Conservation (phyloP, 768 basidiomycete genomes). For the Hirschioporus abietinus region DNA sequence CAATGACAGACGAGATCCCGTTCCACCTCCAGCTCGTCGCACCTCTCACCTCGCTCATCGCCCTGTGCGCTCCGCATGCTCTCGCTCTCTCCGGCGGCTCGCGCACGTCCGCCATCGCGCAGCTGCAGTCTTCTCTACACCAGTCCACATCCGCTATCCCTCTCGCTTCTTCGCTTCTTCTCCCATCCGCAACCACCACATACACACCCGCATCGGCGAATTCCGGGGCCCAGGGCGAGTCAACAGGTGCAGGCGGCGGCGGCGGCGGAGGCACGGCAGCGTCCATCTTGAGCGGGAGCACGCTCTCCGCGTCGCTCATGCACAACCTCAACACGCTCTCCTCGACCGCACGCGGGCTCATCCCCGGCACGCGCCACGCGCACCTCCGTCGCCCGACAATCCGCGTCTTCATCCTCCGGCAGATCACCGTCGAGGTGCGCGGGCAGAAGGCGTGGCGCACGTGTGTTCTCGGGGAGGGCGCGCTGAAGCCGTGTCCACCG, state of each 20-base stretch:
- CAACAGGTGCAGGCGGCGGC: neutral
- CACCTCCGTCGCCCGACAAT: constrained; percentile 29
- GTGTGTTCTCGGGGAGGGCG: constrained; percentile 42
- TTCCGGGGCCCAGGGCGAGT: neutral
- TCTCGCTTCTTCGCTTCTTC: neutral
- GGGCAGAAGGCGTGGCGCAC: constrained; percentile 35
- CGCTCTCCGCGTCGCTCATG: neutral
- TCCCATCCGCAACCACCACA: no score
- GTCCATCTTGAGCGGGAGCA: constrained; percentile 1
- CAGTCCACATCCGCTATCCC: neutral
- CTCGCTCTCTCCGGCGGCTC: neutral
- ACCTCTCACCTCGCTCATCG: constrained; percentile 33
- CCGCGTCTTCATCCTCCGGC: constrained; percentile 50
- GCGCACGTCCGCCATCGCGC: neutral
- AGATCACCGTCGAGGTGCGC: constrained; percentile 33
- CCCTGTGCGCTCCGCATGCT: neutral
- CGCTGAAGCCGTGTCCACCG: constrained; percentile 40
- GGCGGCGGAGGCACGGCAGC: neutral
- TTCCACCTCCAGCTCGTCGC: constrained; percentile 61
- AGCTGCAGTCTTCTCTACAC: neutral
- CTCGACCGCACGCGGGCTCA: constrained; percentile 24
- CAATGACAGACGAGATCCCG: constrained; percentile 50
- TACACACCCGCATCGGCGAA: neutral
- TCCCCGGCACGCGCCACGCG: constrained; percentile 16
- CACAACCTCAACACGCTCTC: constrained; percentile 28